Percentiles rank a stretch among this genome's conserved stretches.
These are phyloP conservation scores for Ascodesmis nigricans DNA, from an alignment of 495 filamentous ascomycete genomes.

Conservation along the genomic window DNA sequence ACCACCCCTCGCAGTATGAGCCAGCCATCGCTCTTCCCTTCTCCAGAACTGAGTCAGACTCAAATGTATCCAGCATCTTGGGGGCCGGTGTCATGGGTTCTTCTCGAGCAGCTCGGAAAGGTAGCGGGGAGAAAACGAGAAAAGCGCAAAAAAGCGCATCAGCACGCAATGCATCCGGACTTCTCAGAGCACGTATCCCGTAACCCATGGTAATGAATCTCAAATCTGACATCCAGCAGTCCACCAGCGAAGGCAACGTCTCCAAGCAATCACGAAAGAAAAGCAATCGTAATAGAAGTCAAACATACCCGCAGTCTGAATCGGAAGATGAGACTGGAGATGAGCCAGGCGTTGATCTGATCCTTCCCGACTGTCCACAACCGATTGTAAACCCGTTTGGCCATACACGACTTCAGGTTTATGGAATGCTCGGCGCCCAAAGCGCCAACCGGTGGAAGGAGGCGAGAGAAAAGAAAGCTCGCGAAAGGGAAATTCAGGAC, in stretches of 20 bases:
- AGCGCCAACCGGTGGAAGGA: not conserved
- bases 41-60: too few species aligned
- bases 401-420: not conserved
- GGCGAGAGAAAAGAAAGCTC: not conserved
- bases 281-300: not conserved
- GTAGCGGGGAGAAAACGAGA: too few species aligned
- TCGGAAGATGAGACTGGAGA: not conserved
- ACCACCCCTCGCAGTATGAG: too few species aligned
- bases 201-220: not conserved
- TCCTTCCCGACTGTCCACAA: not conserved
- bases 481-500: not conserved
- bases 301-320: not conserved
- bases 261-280: not conserved
- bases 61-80: too few species aligned
- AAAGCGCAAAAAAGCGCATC: too few species aligned
- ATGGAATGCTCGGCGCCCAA: constrained; percentile 2
- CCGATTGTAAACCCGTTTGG: constrained; percentile 1
- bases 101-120: too few species aligned
- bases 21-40: too few species aligned
- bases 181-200: too few species aligned
- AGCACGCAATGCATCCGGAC: too few species aligned
- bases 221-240: not conserved
- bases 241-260: not conserved
- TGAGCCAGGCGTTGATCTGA: not conserved
- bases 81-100: too few species aligned